Evolutionary conservation across 225 moss, liverwort and hornwort genomes (phyloP).

Genomic region (Physcomitrellopsis africana): DNA sequence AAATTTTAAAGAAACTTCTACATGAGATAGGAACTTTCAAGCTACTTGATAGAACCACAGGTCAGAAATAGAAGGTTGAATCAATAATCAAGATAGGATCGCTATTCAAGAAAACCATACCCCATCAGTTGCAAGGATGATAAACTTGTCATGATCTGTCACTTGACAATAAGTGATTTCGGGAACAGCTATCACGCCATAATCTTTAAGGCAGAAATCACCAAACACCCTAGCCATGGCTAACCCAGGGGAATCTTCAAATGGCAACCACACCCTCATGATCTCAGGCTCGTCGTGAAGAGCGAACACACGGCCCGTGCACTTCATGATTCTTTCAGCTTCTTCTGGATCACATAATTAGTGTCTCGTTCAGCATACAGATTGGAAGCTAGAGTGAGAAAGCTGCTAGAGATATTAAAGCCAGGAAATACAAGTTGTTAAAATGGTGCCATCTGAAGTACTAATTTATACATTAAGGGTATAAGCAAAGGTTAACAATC

Average conservation of each 20-base stretch:
- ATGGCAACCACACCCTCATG: conserved; percentile 27
- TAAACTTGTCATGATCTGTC: conserved; percentile 18
- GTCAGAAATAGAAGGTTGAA: no score
- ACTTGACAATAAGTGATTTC: conserved; percentile 14
- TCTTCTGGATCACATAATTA: conserved; percentile 21
- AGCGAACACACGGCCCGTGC: conserved; percentile 31
- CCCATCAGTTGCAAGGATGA: conserved; percentile 30
- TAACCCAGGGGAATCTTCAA: conserved; percentile 21
- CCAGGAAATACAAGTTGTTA: no score
- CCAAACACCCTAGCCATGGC: conserved; percentile 32
- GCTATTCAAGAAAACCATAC: neutral
- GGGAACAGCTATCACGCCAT: conserved; percentile 30
- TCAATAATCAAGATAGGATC: no score
- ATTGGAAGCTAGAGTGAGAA: neutral
- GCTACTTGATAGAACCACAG: no score
- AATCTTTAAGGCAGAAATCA: conserved; percentile 32
- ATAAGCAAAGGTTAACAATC: no score
- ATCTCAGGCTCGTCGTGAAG: conserved; percentile 24
- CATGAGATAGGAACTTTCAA: no score
- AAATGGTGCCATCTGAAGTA: no score
- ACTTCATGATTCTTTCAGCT: conserved; percentile 26
- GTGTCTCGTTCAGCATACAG: neutral
- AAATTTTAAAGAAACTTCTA: no score
- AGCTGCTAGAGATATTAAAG: neutral
- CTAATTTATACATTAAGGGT: no score